phyloP scores from a whole-genome alignment of 371 early-diverging fungal genomes.

The Syncephalastrum monosporum region DNA sequence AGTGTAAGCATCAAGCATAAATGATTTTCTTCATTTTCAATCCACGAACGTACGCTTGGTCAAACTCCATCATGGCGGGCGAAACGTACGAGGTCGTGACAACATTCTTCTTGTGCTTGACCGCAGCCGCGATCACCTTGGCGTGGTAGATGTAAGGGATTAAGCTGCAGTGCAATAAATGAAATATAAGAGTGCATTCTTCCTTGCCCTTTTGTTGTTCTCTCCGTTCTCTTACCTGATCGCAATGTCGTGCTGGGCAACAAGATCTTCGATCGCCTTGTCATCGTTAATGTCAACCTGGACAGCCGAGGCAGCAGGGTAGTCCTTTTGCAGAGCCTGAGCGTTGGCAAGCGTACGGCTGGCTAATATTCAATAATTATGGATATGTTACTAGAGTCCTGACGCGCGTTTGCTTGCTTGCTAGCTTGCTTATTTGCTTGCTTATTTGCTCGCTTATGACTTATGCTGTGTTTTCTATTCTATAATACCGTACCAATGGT shows the following conservation, averaged over 20 bases:
- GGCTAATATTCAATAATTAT: constrained; percentile 48
- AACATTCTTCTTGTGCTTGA: constrained; percentile 79
- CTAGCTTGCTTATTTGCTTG: no score
- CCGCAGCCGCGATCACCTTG: constrained; percentile 80
- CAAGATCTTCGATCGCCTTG: constrained; percentile 80
- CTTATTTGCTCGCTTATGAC: background rate
- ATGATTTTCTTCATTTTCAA: background rate
- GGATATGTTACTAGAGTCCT: background rate
- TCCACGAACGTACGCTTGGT: constrained; percentile 63
- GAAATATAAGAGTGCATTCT: background rate
- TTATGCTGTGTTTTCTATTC: constrained; percentile 5
- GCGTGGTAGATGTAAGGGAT: constrained; percentile 89
- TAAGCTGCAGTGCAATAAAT: constrained; percentile 49
- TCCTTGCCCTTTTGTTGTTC: background rate
- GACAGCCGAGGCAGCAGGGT: constrained; percentile 61
- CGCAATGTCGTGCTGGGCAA: constrained; percentile 82
- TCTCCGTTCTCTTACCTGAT: constrained; percentile 50
- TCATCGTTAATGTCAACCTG: constrained; percentile 81
- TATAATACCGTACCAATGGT: constrained; percentile 64
- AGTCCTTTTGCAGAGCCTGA: constrained; percentile 61
- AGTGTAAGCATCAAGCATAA: background rate
- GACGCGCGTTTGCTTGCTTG: background rate
- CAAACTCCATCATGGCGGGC: constrained; percentile 80
- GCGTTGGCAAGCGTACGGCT: constrained; percentile 83
- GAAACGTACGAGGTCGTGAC: constrained; percentile 93